Base-by-base conservation (phyloP, 805 yeast genomes). In the Kazachstania bromeliacearum region DNA sequence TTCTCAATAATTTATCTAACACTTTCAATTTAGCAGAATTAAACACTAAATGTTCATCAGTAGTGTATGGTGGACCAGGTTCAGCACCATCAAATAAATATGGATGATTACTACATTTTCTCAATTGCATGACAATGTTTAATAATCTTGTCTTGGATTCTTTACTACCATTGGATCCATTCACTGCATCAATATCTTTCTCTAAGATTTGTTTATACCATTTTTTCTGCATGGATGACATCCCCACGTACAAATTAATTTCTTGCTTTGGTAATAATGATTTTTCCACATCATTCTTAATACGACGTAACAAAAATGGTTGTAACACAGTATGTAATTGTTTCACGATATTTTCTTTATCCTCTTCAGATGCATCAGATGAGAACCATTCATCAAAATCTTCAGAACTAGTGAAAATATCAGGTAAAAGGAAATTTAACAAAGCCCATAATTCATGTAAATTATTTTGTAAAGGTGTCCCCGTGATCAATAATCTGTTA, bases 41-140 rank as follows among this genome's bases (percentile, higher is more conserved):
- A 56, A 59, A 79, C 20, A 82, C 77, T 53, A 82, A 66, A 60
- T 82, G 94, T 53, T 82, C 92, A 57, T 82, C 94, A 0, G 89
- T 82, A 7, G 92, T 82, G 48, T 66, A 82, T 19, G 94, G 94
- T 16, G 94, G 94, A 7, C 94, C 94, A 1, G 92, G 92, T 52
- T 82, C 94, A 1, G 89, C 92, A 29, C 94, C 94, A 55, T 82
- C 94, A 50, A 82, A 82, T 28, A 82, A 60, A 52, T 82, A 82
- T 9, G 94, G 94, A 61, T 82, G 94, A 48, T 82, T 82, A 62
- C 89, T 82, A 55, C 92, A 82, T 55, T 82, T 82, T 53, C 92
- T 70, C 50, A 82, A 64, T 55, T 82, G 94, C 94, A 82, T 82
- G 33, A 81, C 89, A 46, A 82, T 82, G 53, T 82, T 82, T 33